Evolutionary conservation across 1,284 basidiomycete genomes (phyloP).

Genomic region (Clitocybe nebularis): DNA sequence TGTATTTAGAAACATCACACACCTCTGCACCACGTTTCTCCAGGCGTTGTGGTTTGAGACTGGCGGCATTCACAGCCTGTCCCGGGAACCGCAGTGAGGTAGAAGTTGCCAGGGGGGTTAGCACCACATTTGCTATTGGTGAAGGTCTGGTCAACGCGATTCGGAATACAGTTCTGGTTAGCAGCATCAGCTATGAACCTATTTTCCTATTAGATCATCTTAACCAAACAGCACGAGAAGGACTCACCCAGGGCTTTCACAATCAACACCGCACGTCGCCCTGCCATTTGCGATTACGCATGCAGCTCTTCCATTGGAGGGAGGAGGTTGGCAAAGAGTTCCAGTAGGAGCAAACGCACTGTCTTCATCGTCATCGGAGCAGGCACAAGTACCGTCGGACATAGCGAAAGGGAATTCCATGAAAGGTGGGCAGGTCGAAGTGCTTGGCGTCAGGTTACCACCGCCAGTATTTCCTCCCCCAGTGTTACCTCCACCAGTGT

Average conservation of each 20-base stretch:
- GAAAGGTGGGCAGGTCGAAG: no score
- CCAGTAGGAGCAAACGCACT: no score
- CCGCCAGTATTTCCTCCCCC: no score
- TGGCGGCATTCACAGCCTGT: not conserved
- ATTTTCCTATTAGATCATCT: not conserved
- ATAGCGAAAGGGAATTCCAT: no score
- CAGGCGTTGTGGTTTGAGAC: not conserved
- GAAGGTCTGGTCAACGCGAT: not conserved
- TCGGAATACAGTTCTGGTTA: not conserved
- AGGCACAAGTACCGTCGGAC: no score
- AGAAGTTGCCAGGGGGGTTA: not conserved
- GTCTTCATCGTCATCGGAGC: no score
- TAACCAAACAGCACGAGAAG: not conserved
- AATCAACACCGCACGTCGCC: not conserved
- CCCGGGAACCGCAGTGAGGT: not conserved
- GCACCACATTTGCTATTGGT: not conserved
- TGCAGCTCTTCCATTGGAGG: not conserved
- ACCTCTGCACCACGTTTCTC: not conserved
- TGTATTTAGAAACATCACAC: not conserved
- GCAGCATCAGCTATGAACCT: not conserved
- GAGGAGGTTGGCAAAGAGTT: not conserved
- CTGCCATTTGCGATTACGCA: not conserved
- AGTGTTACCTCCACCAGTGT: no score
- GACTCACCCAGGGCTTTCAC: not conserved
- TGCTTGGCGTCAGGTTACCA: no score